Percentiles rank a stretch among this genome's conserved stretches.
These are phyloP conservation scores for Rhizopogon roseolus DNA, from an alignment of 768 basidiomycete genomes.

Conservation along the genomic window DNA sequence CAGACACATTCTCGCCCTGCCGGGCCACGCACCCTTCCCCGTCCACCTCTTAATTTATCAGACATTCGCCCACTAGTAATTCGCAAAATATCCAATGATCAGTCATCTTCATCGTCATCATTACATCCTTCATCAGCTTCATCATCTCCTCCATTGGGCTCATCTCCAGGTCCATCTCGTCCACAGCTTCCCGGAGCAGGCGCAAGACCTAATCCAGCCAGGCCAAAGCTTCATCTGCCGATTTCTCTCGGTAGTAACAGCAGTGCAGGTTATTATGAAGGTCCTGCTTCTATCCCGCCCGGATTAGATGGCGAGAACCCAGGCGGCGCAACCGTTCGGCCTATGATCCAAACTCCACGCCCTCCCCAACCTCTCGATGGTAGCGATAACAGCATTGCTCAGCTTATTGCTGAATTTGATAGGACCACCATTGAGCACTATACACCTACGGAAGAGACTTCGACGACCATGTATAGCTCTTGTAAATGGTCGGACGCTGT, in stretches of 20 bases:
- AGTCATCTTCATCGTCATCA: slow-evolving; percentile 1
- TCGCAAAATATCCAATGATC: slow-evolving; percentile 31
- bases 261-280: slow-evolving; percentile 27
- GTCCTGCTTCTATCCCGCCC: slow-evolving; percentile 28
- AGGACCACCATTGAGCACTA: slow-evolving; percentile 26
- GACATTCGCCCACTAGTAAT: slow-evolving; percentile 37
- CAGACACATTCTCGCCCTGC: slow-evolving; percentile 35
- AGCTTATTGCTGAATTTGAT: slow-evolving; percentile 27
- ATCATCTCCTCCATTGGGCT: slow-evolving; percentile 19
- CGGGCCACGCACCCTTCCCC: slow-evolving; percentile 44
- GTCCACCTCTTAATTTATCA: slow-evolving; percentile 23
- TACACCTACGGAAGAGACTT: slow-evolving; percentile 32
- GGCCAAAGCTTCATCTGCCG: slow-evolving; percentile 33
- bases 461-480: slow-evolving; percentile 13
- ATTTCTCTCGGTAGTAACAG: slow-evolving; percentile 16
- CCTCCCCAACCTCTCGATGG: slow-evolving; percentile 20
- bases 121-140: slow-evolving; percentile 24
- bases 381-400: slow-evolving; percentile 32
- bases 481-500: slow-evolving; percentile 61
- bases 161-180: slow-evolving; percentile 28
- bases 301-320: slow-evolving; percentile 31
- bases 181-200: slow-evolving; percentile 27
- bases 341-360: slow-evolving; percentile 27
- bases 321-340: slow-evolving; percentile 39
- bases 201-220: slow-evolving; percentile 18